Percentiles rank a stretch among this genome's conserved stretches.
phyloP scores from a whole-genome alignment of 371 early-diverging fungal species.

The Fennellomyces sp. region DNA sequence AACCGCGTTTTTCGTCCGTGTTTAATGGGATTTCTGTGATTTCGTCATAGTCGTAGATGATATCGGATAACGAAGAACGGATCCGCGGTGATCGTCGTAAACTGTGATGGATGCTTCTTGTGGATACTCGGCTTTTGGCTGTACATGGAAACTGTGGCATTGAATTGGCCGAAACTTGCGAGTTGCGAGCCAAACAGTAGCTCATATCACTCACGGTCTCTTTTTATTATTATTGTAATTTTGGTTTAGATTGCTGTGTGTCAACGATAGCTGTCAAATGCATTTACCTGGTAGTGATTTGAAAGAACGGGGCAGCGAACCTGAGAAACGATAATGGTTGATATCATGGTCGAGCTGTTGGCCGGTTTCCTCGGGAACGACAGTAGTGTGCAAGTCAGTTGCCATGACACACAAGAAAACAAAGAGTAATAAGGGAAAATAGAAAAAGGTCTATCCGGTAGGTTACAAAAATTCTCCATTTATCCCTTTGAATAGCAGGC shows the following conservation, averaged over 20 bases:
- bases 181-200: background rate
- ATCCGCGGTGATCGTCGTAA: background rate
- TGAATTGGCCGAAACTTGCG: background rate
- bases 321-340: no score
- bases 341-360: no score
- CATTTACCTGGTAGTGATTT: no score
- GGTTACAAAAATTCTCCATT: background rate
- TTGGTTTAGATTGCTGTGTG: no score
- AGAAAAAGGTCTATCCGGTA: background rate
- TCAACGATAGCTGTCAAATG: no score
- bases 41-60: background rate
- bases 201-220: background rate
- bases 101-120: background rate
- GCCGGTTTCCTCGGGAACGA: background rate
- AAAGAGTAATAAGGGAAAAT: background rate
- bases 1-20: background rate
- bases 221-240: no score
- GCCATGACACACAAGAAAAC: background rate
- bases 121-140: background rate
- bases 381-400: background rate
- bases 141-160: background rate
- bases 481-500: background rate
- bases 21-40: constrained; percentile 2
- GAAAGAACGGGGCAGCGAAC: no score
- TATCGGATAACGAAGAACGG: constrained; percentile 1